phyloP scores from a whole-genome alignment of 2,329 filamentous ascomycete genomes.

The Fusarium redolens region DNA sequence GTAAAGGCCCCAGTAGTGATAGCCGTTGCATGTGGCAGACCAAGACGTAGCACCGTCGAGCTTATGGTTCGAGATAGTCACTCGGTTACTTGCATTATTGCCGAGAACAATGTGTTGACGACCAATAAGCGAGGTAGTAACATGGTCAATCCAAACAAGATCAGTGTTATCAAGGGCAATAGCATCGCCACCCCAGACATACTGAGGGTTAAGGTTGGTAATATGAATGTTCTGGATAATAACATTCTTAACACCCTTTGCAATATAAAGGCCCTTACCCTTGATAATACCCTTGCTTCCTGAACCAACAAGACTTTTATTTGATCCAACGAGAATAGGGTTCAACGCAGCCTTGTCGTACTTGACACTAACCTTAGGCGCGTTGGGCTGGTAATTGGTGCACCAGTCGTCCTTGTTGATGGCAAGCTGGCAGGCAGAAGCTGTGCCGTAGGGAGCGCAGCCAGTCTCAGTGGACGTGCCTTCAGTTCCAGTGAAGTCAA shows the following conservation, averaged over 20 bases:
- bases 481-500: constrained; percentile 68
- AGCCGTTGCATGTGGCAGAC: constrained; percentile 62
- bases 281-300: constrained; percentile 65
- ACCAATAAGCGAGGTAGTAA: not conserved
- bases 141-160: constrained; percentile 14
- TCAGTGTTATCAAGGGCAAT: constrained; percentile 56
- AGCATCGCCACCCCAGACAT: constrained; percentile 70
- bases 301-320: constrained; percentile 69
- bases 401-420: constrained; percentile 71
- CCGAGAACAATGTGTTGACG: constrained; percentile 10
- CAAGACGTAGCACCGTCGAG: constrained; percentile 1
- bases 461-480: constrained; percentile 63
- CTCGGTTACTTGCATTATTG: not conserved
- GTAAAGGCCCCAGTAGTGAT: constrained; percentile 70
- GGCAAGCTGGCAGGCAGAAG: constrained; percentile 64
- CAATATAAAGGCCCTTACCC: constrained; percentile 59
- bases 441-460: constrained; percentile 70
- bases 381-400: constrained; percentile 65
- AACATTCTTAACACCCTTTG: constrained; percentile 57
- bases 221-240: constrained; percentile 71
- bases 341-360: constrained; percentile 64
- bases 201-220: constrained; percentile 66
- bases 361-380: constrained; percentile 58
- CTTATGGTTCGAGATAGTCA: constrained; percentile 7
- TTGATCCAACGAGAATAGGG: constrained; percentile 64